A percentile compares a stretch with the other conserved stretches of the same genome.
Evolutionary conservation across 805 yeast genomes (phyloP).

Genomic region (Yarrowia sp.): DNA sequence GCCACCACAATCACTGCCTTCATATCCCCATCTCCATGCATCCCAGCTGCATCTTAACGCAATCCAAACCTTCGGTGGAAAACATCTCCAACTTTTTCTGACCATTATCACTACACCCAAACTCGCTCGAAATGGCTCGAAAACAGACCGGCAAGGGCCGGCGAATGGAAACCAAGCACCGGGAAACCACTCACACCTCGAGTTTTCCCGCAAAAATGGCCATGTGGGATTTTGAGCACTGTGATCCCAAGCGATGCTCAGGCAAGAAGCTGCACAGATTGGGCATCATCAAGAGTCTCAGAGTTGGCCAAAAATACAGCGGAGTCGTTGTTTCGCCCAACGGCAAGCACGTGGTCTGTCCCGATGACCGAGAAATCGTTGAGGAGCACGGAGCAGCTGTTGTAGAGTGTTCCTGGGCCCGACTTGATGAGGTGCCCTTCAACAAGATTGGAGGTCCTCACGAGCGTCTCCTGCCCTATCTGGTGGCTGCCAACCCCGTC

Average conservation of each 20-base stretch:
- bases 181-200: slow-evolving; percentile 40
- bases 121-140: slow-evolving; percentile 12
- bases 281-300: slow-evolving; percentile 76
- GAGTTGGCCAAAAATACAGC: slow-evolving; percentile 92
- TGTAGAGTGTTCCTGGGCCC: slow-evolving; percentile 98
- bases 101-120: background rate
- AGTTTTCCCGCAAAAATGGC: slow-evolving; percentile 85
- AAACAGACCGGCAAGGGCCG: slow-evolving; percentile 34
- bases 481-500: slow-evolving; percentile 96
- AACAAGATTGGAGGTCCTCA: slow-evolving; percentile 87
- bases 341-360: slow-evolving; percentile 89
- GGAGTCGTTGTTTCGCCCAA: slow-evolving; percentile 94
- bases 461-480: slow-evolving; percentile 85
- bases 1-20: too few species aligned
- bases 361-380: slow-evolving; percentile 78
- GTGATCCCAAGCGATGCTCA: slow-evolving; percentile 97
- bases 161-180: slow-evolving; percentile 39
- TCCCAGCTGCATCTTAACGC: background rate
- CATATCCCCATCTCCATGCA: background rate
- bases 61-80: background rate
- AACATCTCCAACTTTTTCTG: background rate
- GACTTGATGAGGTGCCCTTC: slow-evolving; percentile 97
- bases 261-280: slow-evolving; percentile 92
- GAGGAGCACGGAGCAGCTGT: slow-evolving; percentile 92
- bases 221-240: slow-evolving; percentile 98